Evolutionary conservation across 148 eudicot genomes (phyloP).

Genomic region (Amaranthus palmeri): DNA sequence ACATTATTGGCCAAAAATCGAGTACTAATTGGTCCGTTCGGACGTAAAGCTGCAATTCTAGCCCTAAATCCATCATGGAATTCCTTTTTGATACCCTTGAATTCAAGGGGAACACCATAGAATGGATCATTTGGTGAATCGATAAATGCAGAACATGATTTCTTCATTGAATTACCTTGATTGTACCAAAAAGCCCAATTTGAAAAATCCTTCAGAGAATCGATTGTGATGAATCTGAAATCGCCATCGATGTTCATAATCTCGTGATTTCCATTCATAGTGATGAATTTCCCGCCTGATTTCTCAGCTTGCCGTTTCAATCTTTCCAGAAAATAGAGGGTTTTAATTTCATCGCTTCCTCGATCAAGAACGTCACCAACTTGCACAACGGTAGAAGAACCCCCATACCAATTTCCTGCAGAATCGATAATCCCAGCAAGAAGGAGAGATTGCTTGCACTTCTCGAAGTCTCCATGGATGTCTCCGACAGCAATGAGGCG

Average conservation of each 20-base stretch:
- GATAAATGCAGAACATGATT: conserved; percentile 31
- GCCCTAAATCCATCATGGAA: conserved; percentile 56
- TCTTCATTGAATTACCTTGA: conserved; percentile 59
- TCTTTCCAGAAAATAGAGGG: conserved; percentile 65
- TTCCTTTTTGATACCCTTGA: conserved; percentile 39
- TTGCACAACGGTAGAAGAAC: conserved; percentile 71
- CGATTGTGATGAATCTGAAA: conserved; percentile 50
- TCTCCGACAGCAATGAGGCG: conserved; percentile 86
- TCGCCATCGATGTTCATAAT: conserved; percentile 79
- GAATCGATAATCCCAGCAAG: conserved; percentile 61
- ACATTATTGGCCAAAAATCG: conserved; percentile 60
- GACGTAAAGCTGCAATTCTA: conserved; percentile 73
- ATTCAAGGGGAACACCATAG: conserved; percentile 41
- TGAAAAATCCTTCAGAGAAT: conserved; percentile 54
- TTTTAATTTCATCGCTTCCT: conserved; percentile 70
- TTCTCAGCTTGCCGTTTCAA: conserved; percentile 57
- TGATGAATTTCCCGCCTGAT: conserved; percentile 53
- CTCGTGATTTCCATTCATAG: conserved; percentile 94
- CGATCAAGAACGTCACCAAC: conserved; percentile 91
- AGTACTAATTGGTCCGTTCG: conserved; percentile 61
- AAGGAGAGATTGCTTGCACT: conserved; percentile 59
- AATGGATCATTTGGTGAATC: conserved; percentile 34
- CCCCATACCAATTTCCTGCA: conserved; percentile 66
- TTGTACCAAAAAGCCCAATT: conserved; percentile 78
- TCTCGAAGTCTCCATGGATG: conserved; percentile 79